Evolutionary conservation across 495 filamentous ascomycete genomes (phyloP), one percentile per base, ranked within the genome.

Genomic region (Daldinia loculata): DNA sequence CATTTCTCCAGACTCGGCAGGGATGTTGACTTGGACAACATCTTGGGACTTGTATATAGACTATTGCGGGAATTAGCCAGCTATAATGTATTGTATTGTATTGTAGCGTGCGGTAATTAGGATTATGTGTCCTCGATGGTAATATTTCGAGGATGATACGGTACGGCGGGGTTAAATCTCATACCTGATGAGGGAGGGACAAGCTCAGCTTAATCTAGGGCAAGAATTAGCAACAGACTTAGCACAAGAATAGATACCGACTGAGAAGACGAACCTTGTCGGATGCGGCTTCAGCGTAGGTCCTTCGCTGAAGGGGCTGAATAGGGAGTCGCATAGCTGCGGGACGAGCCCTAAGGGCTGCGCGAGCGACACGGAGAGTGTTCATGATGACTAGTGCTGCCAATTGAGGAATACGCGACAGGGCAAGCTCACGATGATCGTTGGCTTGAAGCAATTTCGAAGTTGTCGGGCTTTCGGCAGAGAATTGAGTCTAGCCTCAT

Each of bases 1-100:
- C 95, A 99, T 99, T 76, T 98, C 96, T 76, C 95, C 95, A 59
- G 94, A 94, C 84, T 97, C 95, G 79, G 95, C 95, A 80, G 96
- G 90, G 76, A 99, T 88, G 89, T 99, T 99, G 86, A 99, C 96
- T 85, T 99, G 95, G 76, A 98, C 90, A 79, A 87, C 86, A 71
- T 84, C 84, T 88, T 98, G 83, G 68, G 83, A 84, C 72, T 82
- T 84, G 82, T 84, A 86, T 77, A 85, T 82, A 71, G 82, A 83
- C 84, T 87, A 78, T 68, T 80, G 78, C 75, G 81, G 78, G 72
- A 83, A 83, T 86, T 84, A 86, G 76, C 68, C 70, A 64, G 70
- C 50, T 55, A 61, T 36, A 62, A 1, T 29, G 0, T 32, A 63
- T 14, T 64, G 39, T 11, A 32, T 55, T n/a, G 48, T 14, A n/a